phyloP scores from a whole-genome alignment of 495 filamentous ascomycete genomes.

The Aspergillus bertholletiae region DNA sequence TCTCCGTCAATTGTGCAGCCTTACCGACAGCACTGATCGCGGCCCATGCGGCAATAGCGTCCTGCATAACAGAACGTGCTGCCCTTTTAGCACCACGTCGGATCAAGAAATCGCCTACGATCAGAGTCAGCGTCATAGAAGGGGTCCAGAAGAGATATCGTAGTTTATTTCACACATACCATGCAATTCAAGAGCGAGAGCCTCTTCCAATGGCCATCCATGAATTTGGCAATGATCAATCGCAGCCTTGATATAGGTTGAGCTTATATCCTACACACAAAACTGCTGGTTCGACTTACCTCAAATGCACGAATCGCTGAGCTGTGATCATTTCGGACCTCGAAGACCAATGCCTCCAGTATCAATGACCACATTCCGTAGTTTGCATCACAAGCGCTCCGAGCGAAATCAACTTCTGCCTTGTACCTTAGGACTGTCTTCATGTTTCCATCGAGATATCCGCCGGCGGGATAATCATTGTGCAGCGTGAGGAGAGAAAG shows the following conservation, averaged over 20 bases:
- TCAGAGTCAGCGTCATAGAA: background rate
- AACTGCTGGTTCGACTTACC: constrained; percentile 11
- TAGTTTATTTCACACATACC: constrained; percentile 20
- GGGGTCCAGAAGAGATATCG: background rate
- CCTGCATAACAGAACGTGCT: constrained; percentile 66
- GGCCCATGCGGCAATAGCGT: constrained; percentile 70
- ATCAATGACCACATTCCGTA: constrained; percentile 74
- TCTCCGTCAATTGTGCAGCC: constrained; percentile 63
- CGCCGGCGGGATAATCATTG: constrained; percentile 49
- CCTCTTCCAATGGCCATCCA: constrained; percentile 75
- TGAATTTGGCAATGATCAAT: constrained; percentile 79
- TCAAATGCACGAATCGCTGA: constrained; percentile 66
- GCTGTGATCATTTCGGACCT: constrained; percentile 60
- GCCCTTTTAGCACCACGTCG: constrained; percentile 68
- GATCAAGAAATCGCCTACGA: constrained; percentile 67
- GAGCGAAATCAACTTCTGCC: constrained; percentile 64
- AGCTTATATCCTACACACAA: constrained; percentile 1
- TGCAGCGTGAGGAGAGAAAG: constrained; percentile 61
- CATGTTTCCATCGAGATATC: constrained; percentile 51
- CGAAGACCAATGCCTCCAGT: constrained; percentile 68
- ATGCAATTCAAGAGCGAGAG: constrained; percentile 69
- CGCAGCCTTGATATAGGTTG: constrained; percentile 35
- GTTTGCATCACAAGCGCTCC: constrained; percentile 68
- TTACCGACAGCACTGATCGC: constrained; percentile 73
- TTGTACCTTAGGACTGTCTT: constrained; percentile 55